phyloP scores from a whole-genome alignment of 108 stramenopile genomes.

The Craspedostauros australis region DNA sequence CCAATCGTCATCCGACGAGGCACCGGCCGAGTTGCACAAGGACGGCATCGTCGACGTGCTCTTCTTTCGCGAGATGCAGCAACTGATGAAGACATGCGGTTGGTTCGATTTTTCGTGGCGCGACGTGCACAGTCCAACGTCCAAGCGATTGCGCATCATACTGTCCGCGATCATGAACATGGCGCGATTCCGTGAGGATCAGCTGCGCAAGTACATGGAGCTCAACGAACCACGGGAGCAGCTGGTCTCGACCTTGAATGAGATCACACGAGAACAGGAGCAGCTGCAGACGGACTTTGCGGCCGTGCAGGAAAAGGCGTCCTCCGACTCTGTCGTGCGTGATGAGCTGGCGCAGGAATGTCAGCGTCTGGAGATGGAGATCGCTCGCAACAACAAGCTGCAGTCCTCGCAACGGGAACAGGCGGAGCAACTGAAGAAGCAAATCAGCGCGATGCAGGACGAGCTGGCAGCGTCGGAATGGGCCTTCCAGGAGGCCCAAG shows the following conservation, averaged over 20 bases:
- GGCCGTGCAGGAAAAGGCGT: slow-evolving; percentile 33
- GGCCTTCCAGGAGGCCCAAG: slow-evolving; percentile 65
- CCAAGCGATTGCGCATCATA: slow-evolving; percentile 76
- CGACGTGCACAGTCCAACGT: slow-evolving; percentile 68
- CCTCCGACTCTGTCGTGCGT: slow-evolving; percentile 27
- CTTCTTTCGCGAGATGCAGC: slow-evolving; percentile 66
- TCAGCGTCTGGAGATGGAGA: slow-evolving; percentile 68
- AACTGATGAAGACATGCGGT: slow-evolving; percentile 82
- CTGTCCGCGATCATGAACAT: slow-evolving; percentile 94
- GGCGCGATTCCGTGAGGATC: slow-evolving; percentile 89
- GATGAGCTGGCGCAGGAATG: slow-evolving; percentile 66
- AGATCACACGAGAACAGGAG: slow-evolving; percentile 56
- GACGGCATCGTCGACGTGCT: slow-evolving; percentile 64
- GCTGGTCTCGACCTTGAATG: slow-evolving; percentile 50
- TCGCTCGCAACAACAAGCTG: slow-evolving; percentile 73
- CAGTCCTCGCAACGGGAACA: slow-evolving; percentile 76
- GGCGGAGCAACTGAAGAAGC: slow-evolving; percentile 63
- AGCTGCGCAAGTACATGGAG: slow-evolving; percentile 60
- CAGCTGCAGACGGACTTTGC: slow-evolving; percentile 41
- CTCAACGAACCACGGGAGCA: slow-evolving; percentile 56
- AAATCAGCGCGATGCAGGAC: slow-evolving; percentile 75
- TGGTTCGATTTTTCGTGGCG: slow-evolving; percentile 85
- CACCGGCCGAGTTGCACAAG: slow-evolving; percentile 79
- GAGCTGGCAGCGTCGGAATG: slow-evolving; percentile 63
- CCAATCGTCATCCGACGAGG: slow-evolving; percentile 1